Conservation (phyloP, 2,329 filamentous ascomycete genomes). For the Onygenales sp. region DNA sequence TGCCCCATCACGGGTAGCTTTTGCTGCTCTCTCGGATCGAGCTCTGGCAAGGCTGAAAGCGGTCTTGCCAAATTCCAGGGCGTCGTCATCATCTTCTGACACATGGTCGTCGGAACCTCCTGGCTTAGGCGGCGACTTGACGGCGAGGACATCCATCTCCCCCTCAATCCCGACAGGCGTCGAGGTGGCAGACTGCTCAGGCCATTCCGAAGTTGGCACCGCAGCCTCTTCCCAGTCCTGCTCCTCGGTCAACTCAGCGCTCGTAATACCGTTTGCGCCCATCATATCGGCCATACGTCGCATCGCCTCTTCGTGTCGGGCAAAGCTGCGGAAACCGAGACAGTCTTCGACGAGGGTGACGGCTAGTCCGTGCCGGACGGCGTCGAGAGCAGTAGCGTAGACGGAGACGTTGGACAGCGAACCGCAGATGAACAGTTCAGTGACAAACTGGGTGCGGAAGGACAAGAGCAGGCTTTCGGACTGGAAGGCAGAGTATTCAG, state of each 20-base stretch:
- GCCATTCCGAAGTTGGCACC: constrained; percentile 11
- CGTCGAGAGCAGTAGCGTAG: constrained; percentile 84
- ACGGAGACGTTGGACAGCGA: constrained; percentile 80
- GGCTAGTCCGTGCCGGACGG: constrained; percentile 75
- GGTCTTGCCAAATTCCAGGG: background rate
- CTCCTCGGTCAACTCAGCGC: constrained; percentile 48
- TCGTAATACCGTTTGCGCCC: constrained; percentile 57
- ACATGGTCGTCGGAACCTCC: background rate
- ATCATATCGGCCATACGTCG: constrained; percentile 63
- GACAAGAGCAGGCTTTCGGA: constrained; percentile 62
- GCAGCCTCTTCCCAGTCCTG: constrained; percentile 34
- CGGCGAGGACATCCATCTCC: constrained; percentile 25
- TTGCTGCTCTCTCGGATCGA: background rate
- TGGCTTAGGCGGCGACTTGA: constrained; percentile 12
- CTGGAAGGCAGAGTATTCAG: constrained; percentile 80
- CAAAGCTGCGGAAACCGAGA: constrained; percentile 64
- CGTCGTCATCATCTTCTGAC: background rate
- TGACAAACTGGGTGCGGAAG: constrained; percentile 79
- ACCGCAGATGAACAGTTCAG: constrained; percentile 81
- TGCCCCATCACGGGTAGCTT: too few species aligned
- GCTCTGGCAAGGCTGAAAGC: background rate
- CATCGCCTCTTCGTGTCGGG: constrained; percentile 61
- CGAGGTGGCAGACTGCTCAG: constrained; percentile 10
- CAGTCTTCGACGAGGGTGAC: constrained; percentile 85
- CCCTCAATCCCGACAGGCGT: constrained; percentile 24